Base-by-base conservation (phyloP, 2,329 filamentous ascomycete species). In the Calonectria hongkongensis region DNA sequence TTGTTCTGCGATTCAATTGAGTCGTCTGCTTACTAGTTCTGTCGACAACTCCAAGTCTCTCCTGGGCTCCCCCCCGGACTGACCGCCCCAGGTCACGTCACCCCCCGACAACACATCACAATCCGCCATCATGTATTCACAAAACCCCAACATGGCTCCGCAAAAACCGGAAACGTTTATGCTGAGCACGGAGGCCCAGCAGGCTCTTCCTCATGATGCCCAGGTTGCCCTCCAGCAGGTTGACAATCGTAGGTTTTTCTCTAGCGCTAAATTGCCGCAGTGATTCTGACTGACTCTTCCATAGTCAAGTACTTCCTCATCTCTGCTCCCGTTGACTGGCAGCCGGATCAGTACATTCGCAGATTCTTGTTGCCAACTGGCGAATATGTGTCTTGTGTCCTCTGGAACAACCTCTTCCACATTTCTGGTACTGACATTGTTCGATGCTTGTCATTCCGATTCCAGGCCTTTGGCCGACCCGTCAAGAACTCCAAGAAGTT, bases 401-500 rank as follows among this genome's bases (percentile, higher is more conserved):
- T 99, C 83, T 99, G 97, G 83, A 98, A 96, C 89, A 98, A 98
- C 84, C 94, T 99, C 80, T 99, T 99, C 85, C 97, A 99, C 89
- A 98, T 99, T 82, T 98, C 97, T 30, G 97, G 97, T 75, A 99
- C 97, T 79, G 97, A 99, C 85, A 99, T 99, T 82, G 97, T 99
- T 74, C 93, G 97, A 91, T 99, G 97, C 83, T 91, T 99, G 56
- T 97, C 97, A 9, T 99, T 99, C 88, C 91, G 97, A 83, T 99
- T 99, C 87, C 97, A 98, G 88, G 97, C 97, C 65, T 99, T 99
- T 83, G 97, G 97, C 80, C 95, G 97, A 70, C 97, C 97, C 0
- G 97, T 99, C 74, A 98, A 98, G 90, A 99, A 99, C 89, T 97
- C 96, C 48, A 99, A 99, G 89, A 99, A 99, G 86, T 99, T 99